Conservation (phyloP, 2,329 filamentous ascomycete genomes). For the Chalaropsis ovoidea region DNA sequence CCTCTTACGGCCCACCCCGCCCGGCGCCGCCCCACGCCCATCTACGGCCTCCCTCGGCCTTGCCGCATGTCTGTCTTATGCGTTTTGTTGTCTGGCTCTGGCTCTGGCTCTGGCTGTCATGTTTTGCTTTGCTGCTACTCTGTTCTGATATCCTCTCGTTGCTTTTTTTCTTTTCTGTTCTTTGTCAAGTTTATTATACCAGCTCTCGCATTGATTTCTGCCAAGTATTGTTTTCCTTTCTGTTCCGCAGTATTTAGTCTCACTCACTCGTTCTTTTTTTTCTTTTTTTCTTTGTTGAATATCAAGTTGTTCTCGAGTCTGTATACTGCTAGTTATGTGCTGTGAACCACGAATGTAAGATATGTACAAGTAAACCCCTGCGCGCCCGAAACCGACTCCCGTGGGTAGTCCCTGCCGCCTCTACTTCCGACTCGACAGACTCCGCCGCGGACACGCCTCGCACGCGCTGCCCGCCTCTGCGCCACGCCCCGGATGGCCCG, state of each 20-base stretch:
- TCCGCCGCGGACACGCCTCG: not conserved
- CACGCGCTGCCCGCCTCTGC: not conserved
- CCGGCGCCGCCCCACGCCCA: too few relatives aligned
- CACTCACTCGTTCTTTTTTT: slow-evolving; percentile 30
- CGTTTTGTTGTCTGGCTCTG: not conserved
- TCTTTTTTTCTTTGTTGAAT: slow-evolving; percentile 23
- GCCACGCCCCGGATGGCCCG: not conserved
- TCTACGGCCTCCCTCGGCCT: not conserved
- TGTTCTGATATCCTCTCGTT: slow-evolving; percentile 11
- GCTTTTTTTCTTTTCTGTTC: not conserved
- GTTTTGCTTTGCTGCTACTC: slow-evolving; percentile 1
- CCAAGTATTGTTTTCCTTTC: slow-evolving; percentile 28
- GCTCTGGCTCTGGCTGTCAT: not conserved
- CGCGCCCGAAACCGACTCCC: too few relatives aligned
- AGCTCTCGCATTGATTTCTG: slow-evolving; percentile 27
- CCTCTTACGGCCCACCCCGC: not conserved
- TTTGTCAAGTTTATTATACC: slow-evolving; percentile 24
- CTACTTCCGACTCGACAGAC: slow-evolving; percentile 7
- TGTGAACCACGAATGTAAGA: not conserved
- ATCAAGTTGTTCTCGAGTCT: not conserved
- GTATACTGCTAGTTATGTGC: not conserved
- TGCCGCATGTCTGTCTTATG: not conserved
- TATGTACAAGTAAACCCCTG: too few relatives aligned
- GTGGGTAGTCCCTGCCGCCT: not conserved
- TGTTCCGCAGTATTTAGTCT: slow-evolving; percentile 20